Percentiles rank a stretch among this genome's conserved stretches.
These are phyloP conservation scores for Apiotrichum brassicae DNA, from an alignment of 1,284 basidiomycete species.

Conservation along the genomic window DNA sequence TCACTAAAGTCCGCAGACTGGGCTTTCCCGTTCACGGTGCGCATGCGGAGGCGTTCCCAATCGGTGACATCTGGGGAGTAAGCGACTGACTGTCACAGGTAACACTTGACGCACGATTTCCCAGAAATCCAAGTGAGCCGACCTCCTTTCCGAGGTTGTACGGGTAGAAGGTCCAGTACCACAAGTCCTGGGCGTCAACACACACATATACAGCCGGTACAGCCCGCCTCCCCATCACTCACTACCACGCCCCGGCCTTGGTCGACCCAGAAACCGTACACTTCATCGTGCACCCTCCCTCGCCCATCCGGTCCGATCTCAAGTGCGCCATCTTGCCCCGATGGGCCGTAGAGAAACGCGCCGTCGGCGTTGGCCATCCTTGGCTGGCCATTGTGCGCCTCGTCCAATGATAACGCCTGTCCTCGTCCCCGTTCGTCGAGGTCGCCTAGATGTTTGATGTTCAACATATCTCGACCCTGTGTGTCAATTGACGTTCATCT, in stretches of 20 bases:
- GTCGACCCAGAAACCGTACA: slow-evolving; percentile 44
- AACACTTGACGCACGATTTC: slow-evolving; percentile 34
- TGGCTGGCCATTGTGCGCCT: slow-evolving; percentile 37
- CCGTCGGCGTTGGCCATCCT: slow-evolving; percentile 15
- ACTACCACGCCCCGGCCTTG: slow-evolving; percentile 35
- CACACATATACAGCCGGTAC: too few relatives aligned
- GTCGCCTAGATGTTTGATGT: slow-evolving; percentile 19
- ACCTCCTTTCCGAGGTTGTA: slow-evolving; percentile 44
- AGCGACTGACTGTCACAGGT: background rate
- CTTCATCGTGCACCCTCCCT: slow-evolving; percentile 28
- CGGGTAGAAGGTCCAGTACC: slow-evolving; percentile 46
- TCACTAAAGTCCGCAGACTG: slow-evolving; percentile 40
- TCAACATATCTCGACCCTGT: too few relatives aligned
- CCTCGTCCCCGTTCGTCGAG: slow-evolving; percentile 19
- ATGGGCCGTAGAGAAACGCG: slow-evolving; percentile 36
- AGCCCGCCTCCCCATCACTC: slow-evolving; percentile 12
- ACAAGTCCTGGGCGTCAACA: slow-evolving; percentile 28
- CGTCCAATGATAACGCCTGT: slow-evolving; percentile 26
- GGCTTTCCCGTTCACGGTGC: slow-evolving; percentile 37
- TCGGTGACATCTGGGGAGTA: slow-evolving; percentile 36
- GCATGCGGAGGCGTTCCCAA: slow-evolving; percentile 40
- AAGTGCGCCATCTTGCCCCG: slow-evolving; percentile 23
- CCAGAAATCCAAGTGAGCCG: slow-evolving; percentile 36
- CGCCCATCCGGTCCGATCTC: slow-evolving; percentile 21
- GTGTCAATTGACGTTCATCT: too few relatives aligned